Base-by-base conservation (phyloP, 164 flowering plant genomes). In the Amborella trichopoda region DNA sequence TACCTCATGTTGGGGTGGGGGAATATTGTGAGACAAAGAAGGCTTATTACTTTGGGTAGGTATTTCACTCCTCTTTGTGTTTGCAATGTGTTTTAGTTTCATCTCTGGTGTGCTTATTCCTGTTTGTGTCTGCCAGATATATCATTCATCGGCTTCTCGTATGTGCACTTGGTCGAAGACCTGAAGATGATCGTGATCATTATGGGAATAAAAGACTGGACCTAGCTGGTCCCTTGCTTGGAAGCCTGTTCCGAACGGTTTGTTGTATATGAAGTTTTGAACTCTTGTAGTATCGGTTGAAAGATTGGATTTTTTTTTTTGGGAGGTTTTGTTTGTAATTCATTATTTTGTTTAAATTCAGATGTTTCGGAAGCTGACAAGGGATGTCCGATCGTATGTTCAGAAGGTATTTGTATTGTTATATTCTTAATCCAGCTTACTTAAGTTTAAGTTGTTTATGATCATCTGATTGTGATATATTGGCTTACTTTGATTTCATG, bases 121-220 rank as follows among this genome's bases (percentile, higher is more conserved):
- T n/a, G 36, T 8, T 25, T 48, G 16, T 20, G 51, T 45, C 13
- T 48, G 20, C 43, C 65, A 89, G 97, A 25, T 90, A 93, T 56
- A 85, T 93, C 50, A 83, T 93, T 53, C 94, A 93, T 48, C 82
- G 99, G 39, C 93, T 93, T 43, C 68, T 93, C 17, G 66, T 88
- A 5, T 85, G 95, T 72, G 97, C 95, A 1, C 71, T 88, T 67
- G 97, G 89, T 13, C 94, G 97, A 57, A 78, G 97, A 61, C 71
- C 94, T 37, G 99, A 88, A 63, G 99, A 93, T 68, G 99, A 93
- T 59, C 72, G 99, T 53, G 99, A 93, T 72, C 99, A 93, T 62
- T 93, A 93, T 60, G 95, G 95, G 4, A 93, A 93, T 62, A 93
- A 93, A 62, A 77, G 99, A 64, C 77, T 91, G 51, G 99, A 91